Evolutionary conservation across 2,329 filamentous ascomycete genomes (phyloP).

Genomic region (Aureobasidium leucospermi): DNA sequence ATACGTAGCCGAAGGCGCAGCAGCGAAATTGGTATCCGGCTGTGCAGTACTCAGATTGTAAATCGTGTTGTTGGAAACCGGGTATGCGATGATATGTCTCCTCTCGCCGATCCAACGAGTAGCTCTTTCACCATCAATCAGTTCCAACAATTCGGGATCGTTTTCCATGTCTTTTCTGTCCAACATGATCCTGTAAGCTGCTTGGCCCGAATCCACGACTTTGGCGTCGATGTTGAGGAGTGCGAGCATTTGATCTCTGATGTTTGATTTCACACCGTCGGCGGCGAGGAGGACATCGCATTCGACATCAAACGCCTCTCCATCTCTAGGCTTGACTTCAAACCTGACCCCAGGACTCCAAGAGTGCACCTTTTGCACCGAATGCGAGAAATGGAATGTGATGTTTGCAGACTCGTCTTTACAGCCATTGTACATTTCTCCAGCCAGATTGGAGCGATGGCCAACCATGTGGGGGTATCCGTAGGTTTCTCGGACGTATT

Average conservation of each 20-base stretch:
- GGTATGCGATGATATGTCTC: constrained; percentile 72
- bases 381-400: constrained; percentile 60
- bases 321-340: constrained; percentile 49
- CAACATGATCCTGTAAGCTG: constrained; percentile 73
- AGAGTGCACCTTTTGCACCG: constrained; percentile 48
- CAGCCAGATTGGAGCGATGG: constrained; percentile 65
- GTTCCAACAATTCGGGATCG: constrained; percentile 59
- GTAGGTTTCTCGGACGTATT: constrained; percentile 60
- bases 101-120: constrained; percentile 70
- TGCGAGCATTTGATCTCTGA: constrained; percentile 47
- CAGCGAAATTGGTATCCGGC: constrained; percentile 53
- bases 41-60: constrained; percentile 61
- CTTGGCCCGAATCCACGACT: constrained; percentile 64
- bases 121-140: constrained; percentile 60
- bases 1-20: constrained; percentile 53
- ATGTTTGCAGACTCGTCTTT: constrained; percentile 50
- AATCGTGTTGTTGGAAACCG: constrained; percentile 58
- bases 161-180: constrained; percentile 57
- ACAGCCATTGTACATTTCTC: constrained; percentile 64
- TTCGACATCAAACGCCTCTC: constrained; percentile 46
- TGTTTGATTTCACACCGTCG: constrained; percentile 43
- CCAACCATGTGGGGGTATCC: constrained; percentile 74
- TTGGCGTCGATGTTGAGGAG: constrained; percentile 45
- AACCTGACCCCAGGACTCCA: constrained; percentile 56
- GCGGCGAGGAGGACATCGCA: constrained; percentile 39